A percentile compares a stretch with the other conserved stretches of the same genome.
These are phyloP conservation scores for Podaxis sp. DNA, from an alignment of 768 basidiomycete genomes.

Conservation along the genomic window DNA sequence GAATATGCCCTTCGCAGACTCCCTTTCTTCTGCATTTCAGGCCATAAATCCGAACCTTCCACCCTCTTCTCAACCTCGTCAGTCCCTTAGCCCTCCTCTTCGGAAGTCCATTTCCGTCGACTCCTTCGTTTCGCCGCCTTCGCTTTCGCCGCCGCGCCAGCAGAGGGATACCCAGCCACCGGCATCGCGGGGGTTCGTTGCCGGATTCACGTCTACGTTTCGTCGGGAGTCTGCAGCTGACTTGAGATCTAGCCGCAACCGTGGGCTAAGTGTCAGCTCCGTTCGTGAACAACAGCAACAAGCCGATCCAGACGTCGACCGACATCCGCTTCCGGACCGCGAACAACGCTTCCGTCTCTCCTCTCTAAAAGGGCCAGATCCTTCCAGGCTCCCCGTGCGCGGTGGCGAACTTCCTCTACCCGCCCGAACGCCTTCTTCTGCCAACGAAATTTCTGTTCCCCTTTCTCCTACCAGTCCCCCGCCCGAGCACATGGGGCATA, in stretches of 20 bases:
- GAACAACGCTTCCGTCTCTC: constrained; percentile 39
- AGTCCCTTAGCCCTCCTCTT: constrained; percentile 34
- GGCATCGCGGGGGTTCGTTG: constrained; percentile 5
- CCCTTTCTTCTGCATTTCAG: constrained; percentile 38
- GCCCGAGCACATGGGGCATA: background rate
- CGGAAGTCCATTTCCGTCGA: constrained; percentile 78
- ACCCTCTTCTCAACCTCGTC: constrained; percentile 20
- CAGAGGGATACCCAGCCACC: background rate
- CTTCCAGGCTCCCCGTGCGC: constrained; percentile 36
- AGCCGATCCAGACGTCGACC: constrained; percentile 49
- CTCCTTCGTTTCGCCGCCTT: constrained; percentile 49
- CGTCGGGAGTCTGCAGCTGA: constrained; percentile 15
- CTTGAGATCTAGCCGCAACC: constrained; percentile 40
- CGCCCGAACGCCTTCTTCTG: constrained; percentile 34
- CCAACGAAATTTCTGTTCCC: background rate
- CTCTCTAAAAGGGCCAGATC: constrained; percentile 46
- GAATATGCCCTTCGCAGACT: constrained; percentile 33
- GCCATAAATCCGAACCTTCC: constrained; percentile 27
- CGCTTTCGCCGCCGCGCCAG: background rate
- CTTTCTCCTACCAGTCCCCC: background rate
- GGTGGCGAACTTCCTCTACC: constrained; percentile 64
- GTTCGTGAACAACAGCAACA: constrained; percentile 34
- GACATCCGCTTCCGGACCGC: constrained; percentile 36
- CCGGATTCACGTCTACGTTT: constrained; percentile 5
- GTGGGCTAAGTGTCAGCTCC: constrained; percentile 53